Evolutionary conservation across 164 flowering plant species (phyloP), one percentile per base, ranked within the genome.

Genomic region (Liriodendron chinense): DNA sequence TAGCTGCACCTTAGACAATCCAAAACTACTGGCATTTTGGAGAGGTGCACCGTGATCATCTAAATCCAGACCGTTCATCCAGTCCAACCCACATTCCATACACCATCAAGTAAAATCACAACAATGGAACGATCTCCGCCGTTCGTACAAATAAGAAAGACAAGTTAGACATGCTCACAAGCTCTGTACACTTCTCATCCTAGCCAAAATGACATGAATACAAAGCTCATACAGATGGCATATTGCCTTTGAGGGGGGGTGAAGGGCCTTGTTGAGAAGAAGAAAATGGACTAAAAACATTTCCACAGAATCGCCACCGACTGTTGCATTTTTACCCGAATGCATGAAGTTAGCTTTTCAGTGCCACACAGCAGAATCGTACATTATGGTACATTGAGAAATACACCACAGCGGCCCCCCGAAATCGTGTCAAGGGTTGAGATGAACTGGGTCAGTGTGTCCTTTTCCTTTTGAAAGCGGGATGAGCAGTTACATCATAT

Each of bases 401-500:
- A 26, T 26, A 66, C 43, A 66, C 9, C 69, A 66, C 2, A 24
- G 14, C 20, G 4, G 59, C 16, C 59, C 1, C 69, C 69, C 47
- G 10, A 21, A 66, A 66, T 66, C 48, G 24, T 14, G 69, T 24
- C 2, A 26, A 66, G 69, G 69, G 26, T 14, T 25, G 34, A 74
- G 26, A 24, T 64, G 34, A 63, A 78, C 72, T 59, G 49, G 48
- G 48, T 84, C 83, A 85, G 69, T 78, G 57, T 72, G 78, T 82
- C 74, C 74, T 78, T 83, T 78, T 90, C 83, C 81, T 86, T 82
- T 87, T 90, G 80, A 93, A 93, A 48, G 85, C 92, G 67, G 94
- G 90, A 79, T 84, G 87, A n/a, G 85, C 81, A 72, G 64, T 78
- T 70, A 50, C 82, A 65, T 81, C 79, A 76, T 62, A 72, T 1